These are phyloP conservation scores for Aureobasidium mangrovei DNA, from an alignment of 2,329 filamentous ascomycete species.

Conservation along the genomic window DNA sequence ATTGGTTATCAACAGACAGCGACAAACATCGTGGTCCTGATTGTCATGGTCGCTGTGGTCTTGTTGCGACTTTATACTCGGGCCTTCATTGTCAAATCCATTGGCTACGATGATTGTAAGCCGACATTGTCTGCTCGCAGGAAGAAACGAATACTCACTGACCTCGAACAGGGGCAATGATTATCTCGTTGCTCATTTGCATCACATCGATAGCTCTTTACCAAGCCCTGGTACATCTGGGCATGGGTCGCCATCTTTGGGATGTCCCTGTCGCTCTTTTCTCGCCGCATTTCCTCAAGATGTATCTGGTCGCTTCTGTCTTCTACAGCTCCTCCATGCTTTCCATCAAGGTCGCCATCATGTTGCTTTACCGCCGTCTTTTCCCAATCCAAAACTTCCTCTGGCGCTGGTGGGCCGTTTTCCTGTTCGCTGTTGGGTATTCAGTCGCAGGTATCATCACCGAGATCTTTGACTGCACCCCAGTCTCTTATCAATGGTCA, in stretches of 20 bases:
- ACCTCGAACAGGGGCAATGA: background rate
- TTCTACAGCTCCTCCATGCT: constrained; percentile 13
- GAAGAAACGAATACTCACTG: background rate
- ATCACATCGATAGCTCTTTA: constrained; percentile 8
- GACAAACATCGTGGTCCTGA: background rate
- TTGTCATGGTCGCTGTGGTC: constrained; percentile 4
- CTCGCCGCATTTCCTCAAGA: constrained; percentile 5
- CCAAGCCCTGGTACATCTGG: constrained; percentile 4
- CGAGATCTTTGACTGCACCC: constrained; percentile 12
- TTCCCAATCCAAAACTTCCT: constrained; percentile 12
- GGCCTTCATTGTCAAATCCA: constrained; percentile 10
- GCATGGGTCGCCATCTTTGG: constrained; percentile 10
- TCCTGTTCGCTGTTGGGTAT: constrained; percentile 9
- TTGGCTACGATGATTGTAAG: constrained; percentile 12
- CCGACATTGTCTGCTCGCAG: background rate
- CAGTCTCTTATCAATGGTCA: constrained; percentile 10
- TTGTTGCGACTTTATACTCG: constrained; percentile 10
- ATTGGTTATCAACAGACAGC: background rate
- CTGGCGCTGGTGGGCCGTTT: constrained; percentile 11
- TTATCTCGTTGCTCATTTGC: constrained; percentile 5
- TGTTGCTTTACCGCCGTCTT: constrained; percentile 12
- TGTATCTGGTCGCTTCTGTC: constrained; percentile 6
- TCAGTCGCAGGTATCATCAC: constrained; percentile 8
- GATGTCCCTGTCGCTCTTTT: constrained; percentile 4
- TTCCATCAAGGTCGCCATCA: constrained; percentile 20